phyloP scores from a whole-genome alignment of 208 protist genomes.

The Leptomonas pyrrhocoris region DNA sequence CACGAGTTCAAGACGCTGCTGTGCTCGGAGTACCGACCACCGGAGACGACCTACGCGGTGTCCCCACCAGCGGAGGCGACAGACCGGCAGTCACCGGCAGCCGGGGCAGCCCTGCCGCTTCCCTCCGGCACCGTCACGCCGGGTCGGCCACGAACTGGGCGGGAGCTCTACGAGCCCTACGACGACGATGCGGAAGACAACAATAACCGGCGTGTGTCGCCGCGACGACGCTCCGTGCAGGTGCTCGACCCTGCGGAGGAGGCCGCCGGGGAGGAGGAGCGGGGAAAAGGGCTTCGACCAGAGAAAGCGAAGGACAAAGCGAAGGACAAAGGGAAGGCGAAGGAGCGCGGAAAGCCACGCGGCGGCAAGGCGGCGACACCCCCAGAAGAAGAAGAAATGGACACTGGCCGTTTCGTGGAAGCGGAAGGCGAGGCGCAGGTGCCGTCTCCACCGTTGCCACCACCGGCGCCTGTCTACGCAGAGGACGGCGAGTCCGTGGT shows the following conservation, averaged over 20 bases:
- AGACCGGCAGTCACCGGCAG: background rate
- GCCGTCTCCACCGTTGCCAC: conserved; percentile 3
- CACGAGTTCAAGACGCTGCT: conserved; percentile 75
- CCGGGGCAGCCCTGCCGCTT: background rate
- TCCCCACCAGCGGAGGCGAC: background rate
- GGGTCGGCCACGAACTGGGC: conserved; percentile 1
- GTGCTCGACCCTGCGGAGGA: conserved; percentile 11
- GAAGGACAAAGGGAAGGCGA: background rate
- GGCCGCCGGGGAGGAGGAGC: background rate
- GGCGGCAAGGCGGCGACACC: background rate
- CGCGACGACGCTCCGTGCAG: conserved; percentile 12
- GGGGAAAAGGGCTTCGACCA: background rate
- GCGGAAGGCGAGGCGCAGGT: background rate
- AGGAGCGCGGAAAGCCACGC: background rate
- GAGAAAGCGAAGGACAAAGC: background rate
- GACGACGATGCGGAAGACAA: background rate
- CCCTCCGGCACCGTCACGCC: conserved; percentile 3
- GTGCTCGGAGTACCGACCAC: conserved; percentile 53
- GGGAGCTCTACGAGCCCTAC: conserved; percentile 22
- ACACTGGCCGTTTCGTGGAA: background rate
- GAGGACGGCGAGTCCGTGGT: conserved; percentile 42
- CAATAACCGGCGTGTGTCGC: background rate
- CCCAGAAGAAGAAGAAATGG: background rate
- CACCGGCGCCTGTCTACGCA: conserved; percentile 8
- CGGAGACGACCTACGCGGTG: conserved; percentile 14